These are phyloP conservation scores for Chenopodium suecicum DNA, from an alignment of 148 eudicot genomes.

Conservation along the genomic window DNA sequence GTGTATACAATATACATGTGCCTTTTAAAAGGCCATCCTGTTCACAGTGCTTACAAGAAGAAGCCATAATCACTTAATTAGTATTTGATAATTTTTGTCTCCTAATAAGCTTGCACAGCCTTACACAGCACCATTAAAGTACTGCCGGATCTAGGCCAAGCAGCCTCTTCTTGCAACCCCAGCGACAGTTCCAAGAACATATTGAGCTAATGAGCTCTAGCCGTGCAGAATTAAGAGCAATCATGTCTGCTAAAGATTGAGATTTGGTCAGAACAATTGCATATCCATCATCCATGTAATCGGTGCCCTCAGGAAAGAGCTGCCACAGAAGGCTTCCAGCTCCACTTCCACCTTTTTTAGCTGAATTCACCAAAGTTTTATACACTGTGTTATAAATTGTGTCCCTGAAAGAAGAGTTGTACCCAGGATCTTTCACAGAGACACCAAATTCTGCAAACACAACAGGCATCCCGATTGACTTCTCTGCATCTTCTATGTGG, in stretches of 20 bases:
- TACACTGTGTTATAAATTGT: conserved; percentile 47
- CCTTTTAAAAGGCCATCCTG: background rate
- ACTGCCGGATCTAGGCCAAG: conserved; percentile 4
- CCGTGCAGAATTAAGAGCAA: conserved; percentile 61
- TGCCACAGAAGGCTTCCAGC: conserved; percentile 85
- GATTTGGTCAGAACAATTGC: conserved; percentile 61
- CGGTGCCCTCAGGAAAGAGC: conserved; percentile 71
- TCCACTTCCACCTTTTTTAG: conserved; percentile 72
- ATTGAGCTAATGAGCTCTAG: conserved; percentile 43
- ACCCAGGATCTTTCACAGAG: conserved; percentile 62
- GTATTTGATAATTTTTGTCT: background rate
- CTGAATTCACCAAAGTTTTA: conserved; percentile 47
- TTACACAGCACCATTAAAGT: background rate
- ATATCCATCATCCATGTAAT: conserved; percentile 77
- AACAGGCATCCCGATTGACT: conserved; percentile 61
- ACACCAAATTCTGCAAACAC: conserved; percentile 72
- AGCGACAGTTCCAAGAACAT: conserved; percentile 60
- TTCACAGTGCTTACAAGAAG: background rate
- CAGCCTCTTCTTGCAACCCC: conserved; percentile 66
- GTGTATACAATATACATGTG: background rate
- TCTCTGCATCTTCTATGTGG: conserved; percentile 81
- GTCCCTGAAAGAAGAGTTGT: conserved; percentile 58
- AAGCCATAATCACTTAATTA: background rate
- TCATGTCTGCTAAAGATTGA: conserved; percentile 49
- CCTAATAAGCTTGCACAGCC: background rate